Evolutionary conservation across 805 yeast genomes (phyloP).

Genomic region (Metschnikowia peoriensis): DNA sequence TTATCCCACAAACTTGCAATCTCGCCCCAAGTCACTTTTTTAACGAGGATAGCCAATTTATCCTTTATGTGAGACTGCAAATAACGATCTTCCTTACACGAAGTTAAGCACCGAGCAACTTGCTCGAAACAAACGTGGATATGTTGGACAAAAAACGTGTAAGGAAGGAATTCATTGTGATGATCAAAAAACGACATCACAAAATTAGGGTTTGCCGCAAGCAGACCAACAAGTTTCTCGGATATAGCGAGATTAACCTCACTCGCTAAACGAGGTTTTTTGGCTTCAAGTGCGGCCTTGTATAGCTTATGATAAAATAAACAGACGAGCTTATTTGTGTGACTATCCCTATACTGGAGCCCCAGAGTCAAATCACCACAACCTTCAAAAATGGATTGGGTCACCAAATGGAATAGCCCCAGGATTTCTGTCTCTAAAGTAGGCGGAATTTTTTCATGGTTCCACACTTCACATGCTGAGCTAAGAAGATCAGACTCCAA

Average conservation of each 20-base stretch:
- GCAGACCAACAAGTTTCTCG: conserved; percentile 6
- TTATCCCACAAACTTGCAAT: conserved; percentile 1
- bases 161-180: conserved; percentile 8
- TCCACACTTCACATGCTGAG: conserved; percentile 15
- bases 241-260: conserved; percentile 5
- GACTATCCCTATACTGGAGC: conserved; percentile 10
- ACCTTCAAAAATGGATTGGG: conserved; percentile 10
- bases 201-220: conserved; percentile 6
- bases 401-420: conserved; percentile 11
- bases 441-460: conserved; percentile 3
- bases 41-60: background rate
- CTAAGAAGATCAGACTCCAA: conserved; percentile 13
- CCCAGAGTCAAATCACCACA: conserved; percentile 9
- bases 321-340: conserved; percentile 9
- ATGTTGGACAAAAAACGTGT: conserved; percentile 8
- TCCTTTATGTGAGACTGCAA: conserved; percentile 4
- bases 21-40: conserved; percentile 9
- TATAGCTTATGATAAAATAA: conserved; percentile 11
- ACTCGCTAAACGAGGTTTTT: conserved; percentile 4
- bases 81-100: conserved; percentile 6
- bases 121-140: conserved; percentile 1
- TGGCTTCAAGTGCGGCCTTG: background rate
- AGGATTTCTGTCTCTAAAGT: conserved; percentile 7
- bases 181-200: conserved; percentile 9
- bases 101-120: conserved; percentile 8